Percentiles rank a stretch among this genome's conserved stretches.
Conservation (phyloP, 2,329 filamentous ascomycete species). For the Colletotrichum sidae region DNA sequence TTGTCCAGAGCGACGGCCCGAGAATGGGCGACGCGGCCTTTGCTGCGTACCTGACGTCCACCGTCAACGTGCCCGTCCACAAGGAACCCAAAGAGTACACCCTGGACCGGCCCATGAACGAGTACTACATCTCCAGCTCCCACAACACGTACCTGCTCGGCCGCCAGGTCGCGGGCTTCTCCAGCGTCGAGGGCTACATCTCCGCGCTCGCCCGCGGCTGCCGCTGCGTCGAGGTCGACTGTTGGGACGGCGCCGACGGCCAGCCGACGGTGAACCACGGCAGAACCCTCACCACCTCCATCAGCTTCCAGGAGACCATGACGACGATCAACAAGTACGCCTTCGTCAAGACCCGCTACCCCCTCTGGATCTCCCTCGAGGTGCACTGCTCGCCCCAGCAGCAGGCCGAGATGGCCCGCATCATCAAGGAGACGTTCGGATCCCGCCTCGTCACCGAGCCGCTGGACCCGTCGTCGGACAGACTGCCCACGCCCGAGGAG, state of each 20-base stretch:
- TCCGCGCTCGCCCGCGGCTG: constrained; percentile 88
- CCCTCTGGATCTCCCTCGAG: constrained; percentile 93
- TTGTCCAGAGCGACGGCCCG: constrained; percentile 43
- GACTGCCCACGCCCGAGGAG: constrained; percentile 87
- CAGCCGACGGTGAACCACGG: constrained; percentile 93
- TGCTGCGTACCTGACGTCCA: constrained; percentile 80
- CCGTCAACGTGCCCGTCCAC: constrained; percentile 75
- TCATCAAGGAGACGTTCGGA: constrained; percentile 87
- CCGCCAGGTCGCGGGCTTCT: constrained; percentile 88
- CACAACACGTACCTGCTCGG: constrained; percentile 98
- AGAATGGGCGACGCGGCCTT: constrained; percentile 84
- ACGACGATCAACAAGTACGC: constrained; percentile 95
- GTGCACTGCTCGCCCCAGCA: constrained; percentile 90
- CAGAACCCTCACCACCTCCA: constrained; percentile 86
- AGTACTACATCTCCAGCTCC: constrained; percentile 98
- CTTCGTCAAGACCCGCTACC: constrained; percentile 87
- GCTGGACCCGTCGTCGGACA: constrained; percentile 73
- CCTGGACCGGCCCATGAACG: constrained; percentile 88
- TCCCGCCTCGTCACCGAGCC: constrained; percentile 82
- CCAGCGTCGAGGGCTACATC: constrained; percentile 96
- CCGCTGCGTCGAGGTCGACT: constrained; percentile 96
- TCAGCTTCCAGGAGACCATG: constrained; percentile 92
- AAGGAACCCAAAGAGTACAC: constrained; percentile 70
- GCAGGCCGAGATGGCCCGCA: constrained; percentile 88
- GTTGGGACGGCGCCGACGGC: constrained; percentile 93